Evolutionary conservation across 1,139 yeast species (phyloP), one percentile per base, ranked within the genome.

Genomic region (Blastobotrys serpentis): DNA sequence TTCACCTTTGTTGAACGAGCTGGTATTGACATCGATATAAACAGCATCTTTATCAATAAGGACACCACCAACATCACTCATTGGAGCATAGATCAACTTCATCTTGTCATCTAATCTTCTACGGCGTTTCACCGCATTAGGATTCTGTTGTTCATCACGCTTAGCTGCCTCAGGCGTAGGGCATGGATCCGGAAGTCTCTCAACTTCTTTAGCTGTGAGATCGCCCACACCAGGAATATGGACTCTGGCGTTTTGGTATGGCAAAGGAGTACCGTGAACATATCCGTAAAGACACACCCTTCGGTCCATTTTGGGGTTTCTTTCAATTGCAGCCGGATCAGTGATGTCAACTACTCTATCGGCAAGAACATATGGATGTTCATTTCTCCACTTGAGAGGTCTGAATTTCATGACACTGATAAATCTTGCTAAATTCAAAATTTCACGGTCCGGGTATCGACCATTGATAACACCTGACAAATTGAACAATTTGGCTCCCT

Each of bases 31-130:
- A 63, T 94, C 97, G 54, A 94, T 88, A 62, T 90, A 87, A 1
- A 94, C 98, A 2, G 98, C 97, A 72, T 94, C 98, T 64, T 85
- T 90, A 70, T 94, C 99, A 53, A 94, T 89, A 55, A 92, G 74
- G 30, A 94, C 95, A 63, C 99, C 99, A 49, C 98, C 98, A 21
- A 92, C 97, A 68, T 94, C 98, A 44, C 97, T 87, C 98, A 94
- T 92, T 47, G 99, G 99, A 0, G 98, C 99, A 66, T 94, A 94
- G 1, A 94, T 89, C 57, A 89, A 82, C 67, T 90, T 92, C 65
- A 87, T 95, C 59, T 85, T 87, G 64, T 94, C 98, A 59, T 92
- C 98, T 49, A 94, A 78, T 63, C 98, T 79, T 65, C 88, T 86
- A 61, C 98, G 79, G 66, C 97, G 80, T 63, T 84, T 79, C 10